Conservation (phyloP, 2,329 filamentous ascomycete species). For the Hyphodiscus sp. region DNA sequence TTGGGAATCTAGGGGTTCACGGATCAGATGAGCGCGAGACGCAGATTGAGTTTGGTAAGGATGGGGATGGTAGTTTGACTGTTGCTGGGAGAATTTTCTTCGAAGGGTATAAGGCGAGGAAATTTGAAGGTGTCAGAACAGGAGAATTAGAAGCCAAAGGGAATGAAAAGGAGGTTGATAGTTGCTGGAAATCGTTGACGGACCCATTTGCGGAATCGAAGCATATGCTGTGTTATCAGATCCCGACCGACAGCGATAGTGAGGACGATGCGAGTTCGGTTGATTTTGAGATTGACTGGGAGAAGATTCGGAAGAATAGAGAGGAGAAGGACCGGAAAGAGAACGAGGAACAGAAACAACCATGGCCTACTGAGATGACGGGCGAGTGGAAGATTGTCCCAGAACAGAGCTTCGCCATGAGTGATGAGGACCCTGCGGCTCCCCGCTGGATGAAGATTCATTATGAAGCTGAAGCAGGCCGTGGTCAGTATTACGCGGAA, state of each 20-base stretch:
- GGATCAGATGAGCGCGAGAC: slow-evolving; percentile 3
- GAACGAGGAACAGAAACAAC: slow-evolving; percentile 2
- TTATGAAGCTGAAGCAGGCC: slow-evolving; percentile 1
- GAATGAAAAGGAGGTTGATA: background rate
- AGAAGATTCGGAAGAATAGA: background rate
- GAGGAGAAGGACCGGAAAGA: background rate
- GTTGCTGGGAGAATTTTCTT: slow-evolving; percentile 1
- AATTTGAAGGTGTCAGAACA: slow-evolving; percentile 1
- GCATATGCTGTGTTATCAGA: background rate
- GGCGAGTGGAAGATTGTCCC: slow-evolving; percentile 2
- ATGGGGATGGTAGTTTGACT: slow-evolving; percentile 1
- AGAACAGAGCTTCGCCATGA: background rate
- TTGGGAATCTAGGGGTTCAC: background rate
- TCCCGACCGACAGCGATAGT: slow-evolving; percentile 1
- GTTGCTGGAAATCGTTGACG: slow-evolving; percentile 1
- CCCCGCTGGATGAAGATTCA: slow-evolving; percentile 3
- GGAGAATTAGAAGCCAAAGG: background rate
- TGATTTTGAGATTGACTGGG: slow-evolving; percentile 1
- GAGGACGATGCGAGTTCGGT: slow-evolving; percentile 1
- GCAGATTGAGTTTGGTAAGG: slow-evolving; percentile 1
- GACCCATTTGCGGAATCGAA: slow-evolving; percentile 1
- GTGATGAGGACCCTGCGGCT: slow-evolving; percentile 1
- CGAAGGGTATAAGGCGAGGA: background rate
- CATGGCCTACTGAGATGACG: slow-evolving; percentile 2
- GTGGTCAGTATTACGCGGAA: slow-evolving; percentile 1